Evolutionary conservation across 2,329 filamentous ascomycete species (phyloP).

Genomic region (Trichophyton equinum): DNA sequence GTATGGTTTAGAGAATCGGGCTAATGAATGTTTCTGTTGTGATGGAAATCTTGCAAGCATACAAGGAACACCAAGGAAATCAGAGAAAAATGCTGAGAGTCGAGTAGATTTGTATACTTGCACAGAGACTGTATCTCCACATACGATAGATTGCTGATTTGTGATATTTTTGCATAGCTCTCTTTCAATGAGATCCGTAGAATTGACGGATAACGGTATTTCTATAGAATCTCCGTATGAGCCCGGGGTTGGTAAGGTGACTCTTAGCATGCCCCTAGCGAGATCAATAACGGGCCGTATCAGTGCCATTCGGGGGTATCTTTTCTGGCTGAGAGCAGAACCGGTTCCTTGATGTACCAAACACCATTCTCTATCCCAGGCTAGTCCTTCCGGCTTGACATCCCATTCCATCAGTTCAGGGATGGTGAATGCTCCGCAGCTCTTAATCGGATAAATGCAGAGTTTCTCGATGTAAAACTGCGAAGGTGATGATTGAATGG

Average conservation of each 20-base stretch:
- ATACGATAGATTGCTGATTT: constrained; percentile 54
- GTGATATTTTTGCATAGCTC: constrained; percentile 38
- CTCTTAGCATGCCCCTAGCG: constrained; percentile 48
- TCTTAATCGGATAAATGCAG: constrained; percentile 84
- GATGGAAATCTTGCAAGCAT: constrained; percentile 72
- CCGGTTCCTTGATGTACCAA: constrained; percentile 77
- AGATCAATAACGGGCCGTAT: constrained; percentile 66
- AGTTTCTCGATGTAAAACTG: constrained; percentile 49
- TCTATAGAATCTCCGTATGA: background rate
- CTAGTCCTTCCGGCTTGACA: constrained; percentile 66
- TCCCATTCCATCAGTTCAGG: constrained; percentile 57
- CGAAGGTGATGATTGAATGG: constrained; percentile 9
- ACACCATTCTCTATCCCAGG: constrained; percentile 96
- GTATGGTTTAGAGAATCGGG: constrained; percentile 53
- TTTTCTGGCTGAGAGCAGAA: constrained; percentile 75
- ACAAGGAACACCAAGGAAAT: constrained; percentile 64
- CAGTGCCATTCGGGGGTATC: constrained; percentile 75
- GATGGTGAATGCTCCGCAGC: constrained; percentile 68
- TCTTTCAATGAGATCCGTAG: background rate
- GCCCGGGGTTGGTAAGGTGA: constrained; percentile 36
- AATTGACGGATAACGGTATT: background rate
- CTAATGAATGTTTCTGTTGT: constrained; percentile 38
- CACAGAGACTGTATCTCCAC: constrained; percentile 63
- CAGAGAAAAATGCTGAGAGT: constrained; percentile 66
- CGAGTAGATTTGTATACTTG: constrained; percentile 54